Conservation (phyloP, 1,284 basidiomycete genomes). For the Schizopora paradoxa region DNA sequence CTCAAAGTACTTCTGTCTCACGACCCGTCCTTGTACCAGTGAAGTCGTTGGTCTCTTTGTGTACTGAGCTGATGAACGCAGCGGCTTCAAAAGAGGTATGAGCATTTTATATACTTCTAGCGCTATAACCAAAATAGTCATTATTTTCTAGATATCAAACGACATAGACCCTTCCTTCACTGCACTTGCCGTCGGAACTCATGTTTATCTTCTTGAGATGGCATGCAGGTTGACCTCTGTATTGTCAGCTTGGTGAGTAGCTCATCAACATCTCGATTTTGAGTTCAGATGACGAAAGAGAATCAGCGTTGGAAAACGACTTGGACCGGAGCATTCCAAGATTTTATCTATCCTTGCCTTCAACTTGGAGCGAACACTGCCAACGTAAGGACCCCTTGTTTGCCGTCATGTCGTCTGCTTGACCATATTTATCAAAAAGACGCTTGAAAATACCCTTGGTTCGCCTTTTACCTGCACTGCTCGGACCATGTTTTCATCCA, state of each 20-base stretch:
- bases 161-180: constrained; percentile 46
- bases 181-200: constrained; percentile 46
- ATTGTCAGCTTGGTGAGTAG: constrained; percentile 45
- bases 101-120: too few species aligned
- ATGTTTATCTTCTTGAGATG: constrained; percentile 48
- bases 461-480: constrained; percentile 36
- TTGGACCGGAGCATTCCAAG: constrained; percentile 47
- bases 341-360: constrained; percentile 46
- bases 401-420: constrained; percentile 6
- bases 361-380: constrained; percentile 53
- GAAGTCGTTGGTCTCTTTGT: constrained; percentile 51
- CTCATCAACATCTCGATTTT: constrained; percentile 1
- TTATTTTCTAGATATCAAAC: constrained; percentile 36
- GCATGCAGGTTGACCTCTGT: constrained; percentile 47
- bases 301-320: constrained; percentile 42
- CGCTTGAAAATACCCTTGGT: constrained; percentile 40
- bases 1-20: constrained; percentile 45
- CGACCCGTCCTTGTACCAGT: constrained; percentile 73
- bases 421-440: constrained; percentile 28
- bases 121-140: too few species aligned
- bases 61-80: constrained; percentile 49
- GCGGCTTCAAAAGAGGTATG: constrained; percentile 48
- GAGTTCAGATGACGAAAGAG: constrained; percentile 10
- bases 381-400: constrained; percentile 38
- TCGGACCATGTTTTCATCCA: constrained; percentile 41